phyloP scores from a whole-genome alignment of 2,329 filamentous ascomycete genomes.

The Trematosphaeria pertusa region DNA sequence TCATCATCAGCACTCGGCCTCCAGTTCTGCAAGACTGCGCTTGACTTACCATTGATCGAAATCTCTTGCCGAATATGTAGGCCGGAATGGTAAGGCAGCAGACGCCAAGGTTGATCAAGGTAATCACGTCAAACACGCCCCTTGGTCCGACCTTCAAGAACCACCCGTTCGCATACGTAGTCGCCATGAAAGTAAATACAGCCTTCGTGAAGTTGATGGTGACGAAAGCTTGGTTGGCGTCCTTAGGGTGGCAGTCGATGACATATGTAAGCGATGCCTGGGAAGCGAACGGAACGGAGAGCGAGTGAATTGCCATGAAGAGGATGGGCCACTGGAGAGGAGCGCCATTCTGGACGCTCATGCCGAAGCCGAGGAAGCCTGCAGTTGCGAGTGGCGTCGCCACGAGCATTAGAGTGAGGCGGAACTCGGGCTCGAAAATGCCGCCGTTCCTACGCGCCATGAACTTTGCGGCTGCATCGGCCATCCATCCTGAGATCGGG shows the following conservation, averaged over 20 bases:
- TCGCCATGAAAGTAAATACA: conserved; percentile 66
- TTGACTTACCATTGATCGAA: conserved; percentile 37
- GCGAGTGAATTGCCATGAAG: conserved; percentile 47
- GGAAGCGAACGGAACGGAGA: conserved; percentile 48
- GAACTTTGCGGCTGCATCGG: conserved; percentile 73
- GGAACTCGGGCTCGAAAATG: conserved; percentile 91
- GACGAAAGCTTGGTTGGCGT: conserved; percentile 52
- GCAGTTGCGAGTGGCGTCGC: conserved; percentile 42
- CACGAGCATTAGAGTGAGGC: conserved; percentile 52
- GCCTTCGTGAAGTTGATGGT: conserved; percentile 53
- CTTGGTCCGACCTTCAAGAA: conserved; percentile 62
- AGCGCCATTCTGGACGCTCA: conserved; percentile 39
- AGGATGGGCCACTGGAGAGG: conserved; percentile 38
- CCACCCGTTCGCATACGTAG: conserved; percentile 81
- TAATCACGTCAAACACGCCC: conserved; percentile 73
- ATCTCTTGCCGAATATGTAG: conserved; percentile 50
- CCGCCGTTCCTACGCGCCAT: conserved; percentile 80
- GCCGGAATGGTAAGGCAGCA: conserved; percentile 77
- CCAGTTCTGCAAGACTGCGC: neutral
- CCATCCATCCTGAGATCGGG: conserved; percentile 71
- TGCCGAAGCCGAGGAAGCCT: conserved; percentile 52
- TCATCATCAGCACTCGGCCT: neutral
- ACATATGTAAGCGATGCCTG: conserved; percentile 50
- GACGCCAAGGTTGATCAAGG: conserved; percentile 73
- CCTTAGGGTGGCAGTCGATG: conserved; percentile 50